A percentile compares a stretch with the other conserved stretches of the same genome.
These are phyloP conservation scores for Lactarius vividus DNA, from an alignment of 768 basidiomycete species.

Conservation along the genomic window DNA sequence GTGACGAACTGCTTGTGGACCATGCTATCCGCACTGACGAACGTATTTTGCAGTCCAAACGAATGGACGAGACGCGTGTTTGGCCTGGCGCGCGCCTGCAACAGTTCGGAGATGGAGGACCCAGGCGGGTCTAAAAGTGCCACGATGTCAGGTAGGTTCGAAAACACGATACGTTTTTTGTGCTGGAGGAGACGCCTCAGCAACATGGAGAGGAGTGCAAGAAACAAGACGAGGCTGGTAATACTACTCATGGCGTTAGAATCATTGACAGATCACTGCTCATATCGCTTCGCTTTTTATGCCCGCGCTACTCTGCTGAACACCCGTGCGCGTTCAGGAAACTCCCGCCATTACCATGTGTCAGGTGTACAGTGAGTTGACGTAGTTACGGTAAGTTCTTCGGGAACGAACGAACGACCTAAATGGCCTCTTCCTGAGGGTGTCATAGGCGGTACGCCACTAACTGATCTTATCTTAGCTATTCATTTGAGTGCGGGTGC, in stretches of 20 bases:
- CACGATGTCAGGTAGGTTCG: background rate
- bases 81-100: conserved; percentile 24
- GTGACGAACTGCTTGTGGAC: conserved; percentile 40
- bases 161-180: background rate
- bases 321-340: background rate
- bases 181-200: background rate
- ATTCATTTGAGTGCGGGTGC: too few relatives aligned
- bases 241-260: background rate
- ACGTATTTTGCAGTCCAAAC: conserved; percentile 45
- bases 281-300: background rate
- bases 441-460: too few relatives aligned
- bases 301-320: background rate
- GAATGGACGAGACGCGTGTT: conserved; percentile 29
- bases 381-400: too few relatives aligned
- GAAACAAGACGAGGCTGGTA: too few relatives aligned
- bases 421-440: too few relatives aligned
- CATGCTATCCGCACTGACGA: conserved; percentile 41
- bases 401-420: too few relatives aligned
- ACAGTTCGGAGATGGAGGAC: conserved; percentile 8
- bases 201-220: background rate
- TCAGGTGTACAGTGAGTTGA: too few relatives aligned
- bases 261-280: background rate
- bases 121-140: background rate
- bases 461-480: too few relatives aligned
- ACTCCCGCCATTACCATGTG: too few relatives aligned